These are phyloP conservation scores for Macrophomina phaseolina DNA, from an alignment of 2,329 filamentous ascomycete species.

Conservation along the genomic window DNA sequence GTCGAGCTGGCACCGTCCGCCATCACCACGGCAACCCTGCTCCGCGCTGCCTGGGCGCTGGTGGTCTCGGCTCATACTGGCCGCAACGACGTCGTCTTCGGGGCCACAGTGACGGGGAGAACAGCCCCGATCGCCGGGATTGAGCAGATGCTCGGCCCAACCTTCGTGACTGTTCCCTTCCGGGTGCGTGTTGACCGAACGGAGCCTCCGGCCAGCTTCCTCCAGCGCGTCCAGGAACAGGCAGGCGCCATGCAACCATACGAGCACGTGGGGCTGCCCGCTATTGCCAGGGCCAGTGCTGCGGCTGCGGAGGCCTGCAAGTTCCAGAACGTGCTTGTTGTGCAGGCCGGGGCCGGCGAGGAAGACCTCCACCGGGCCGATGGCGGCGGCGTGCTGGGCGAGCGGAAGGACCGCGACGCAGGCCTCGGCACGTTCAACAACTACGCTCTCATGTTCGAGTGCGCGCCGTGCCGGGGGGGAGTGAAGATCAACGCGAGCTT, in stretches of 20 bases:
- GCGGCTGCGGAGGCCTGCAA: neutral
- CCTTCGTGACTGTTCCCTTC: constrained; percentile 39
- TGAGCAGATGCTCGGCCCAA: constrained; percentile 33
- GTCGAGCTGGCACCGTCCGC: neutral
- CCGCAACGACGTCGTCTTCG: constrained; percentile 36
- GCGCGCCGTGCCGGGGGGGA: neutral
- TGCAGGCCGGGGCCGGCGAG: constrained; percentile 5
- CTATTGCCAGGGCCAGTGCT: neutral
- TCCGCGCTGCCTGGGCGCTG: constrained; percentile 37
- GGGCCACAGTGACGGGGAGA: constrained; percentile 34
- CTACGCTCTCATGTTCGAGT: constrained; percentile 18
- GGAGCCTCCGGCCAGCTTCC: constrained; percentile 26
- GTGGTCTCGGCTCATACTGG: constrained; percentile 31
- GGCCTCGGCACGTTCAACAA: constrained; percentile 10
- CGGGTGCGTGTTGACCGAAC: neutral
- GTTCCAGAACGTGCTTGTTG: constrained; percentile 14
- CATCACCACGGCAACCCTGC: constrained; percentile 32
- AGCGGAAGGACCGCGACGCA: neutral
- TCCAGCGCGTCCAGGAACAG: neutral
- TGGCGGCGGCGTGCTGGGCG: constrained; percentile 28
- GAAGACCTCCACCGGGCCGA: neutral
- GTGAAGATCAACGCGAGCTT: neutral
- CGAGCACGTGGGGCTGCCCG: neutral
- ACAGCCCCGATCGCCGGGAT: constrained; percentile 32
- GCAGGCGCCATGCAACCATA: too few species aligned